Evolutionary conservation across 148 eudicot genomes (phyloP), one percentile per base, ranked within the genome.

Genomic region (Linanthus parryae): DNA sequence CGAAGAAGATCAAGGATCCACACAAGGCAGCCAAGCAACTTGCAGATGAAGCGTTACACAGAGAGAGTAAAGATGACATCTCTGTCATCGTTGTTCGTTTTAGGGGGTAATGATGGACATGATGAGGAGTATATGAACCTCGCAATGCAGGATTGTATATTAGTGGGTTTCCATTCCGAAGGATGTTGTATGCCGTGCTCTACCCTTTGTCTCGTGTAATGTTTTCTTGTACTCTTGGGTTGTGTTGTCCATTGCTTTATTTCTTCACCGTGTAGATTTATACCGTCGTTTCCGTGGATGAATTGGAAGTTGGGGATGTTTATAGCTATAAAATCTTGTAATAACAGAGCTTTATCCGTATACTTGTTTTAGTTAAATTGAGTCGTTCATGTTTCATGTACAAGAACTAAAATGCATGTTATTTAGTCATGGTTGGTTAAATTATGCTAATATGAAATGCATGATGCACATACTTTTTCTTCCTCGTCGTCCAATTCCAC

Each of bases 1-100:
- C 80, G 7, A 75, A 66, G 53, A 71, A 44, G 66, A 62, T 46
- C 39, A 75, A 50, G 64, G 84, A 80, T 58, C 78, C 94, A 3
- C 79, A 65, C 65, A 84, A 80, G 66, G 94, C 94, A 13, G 87
- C 94, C 16, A 77, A 78, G 62, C 79, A 73, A 58, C 63, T 84
- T 54, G 73, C 73, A 56, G 19, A 64, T 6, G 82, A 74, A 66
- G 94, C 87, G 36, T 35, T 84, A 49, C 72, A 73, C 62, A 77
- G 80, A 73, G 76, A 68, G 0, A 84, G 94, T 61, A 81, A 75
- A 78, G 94, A 84, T 35, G 94, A 84, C 48, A 84, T 84, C 20
- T 84, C 94, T 2, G 73, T 83, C 44, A 48, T 84, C 7, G 94
- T 84, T 26, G 87, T 84, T 28, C 78, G 80, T 44, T 81, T 84